A percentile compares a stretch with the other conserved stretches of the same genome.
These are phyloP conservation scores for Lumnitzera littorea DNA, from an alignment of 345 rosid species.

Conservation along the genomic window DNA sequence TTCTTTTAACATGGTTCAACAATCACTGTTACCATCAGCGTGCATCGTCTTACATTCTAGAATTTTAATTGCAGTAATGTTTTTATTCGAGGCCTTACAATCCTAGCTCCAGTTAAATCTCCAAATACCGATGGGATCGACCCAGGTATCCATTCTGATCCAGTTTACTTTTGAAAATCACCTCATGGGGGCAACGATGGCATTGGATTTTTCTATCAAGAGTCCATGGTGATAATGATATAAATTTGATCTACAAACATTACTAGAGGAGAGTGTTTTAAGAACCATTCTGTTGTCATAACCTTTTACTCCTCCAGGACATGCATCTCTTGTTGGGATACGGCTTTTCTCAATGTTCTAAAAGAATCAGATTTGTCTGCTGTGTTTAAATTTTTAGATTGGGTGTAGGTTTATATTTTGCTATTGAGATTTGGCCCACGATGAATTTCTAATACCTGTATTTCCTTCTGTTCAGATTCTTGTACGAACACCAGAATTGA, in stretches of 20 bases:
- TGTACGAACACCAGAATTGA: slow-evolving; percentile 82
- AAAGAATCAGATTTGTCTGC: too few species aligned
- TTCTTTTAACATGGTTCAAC: not conserved
- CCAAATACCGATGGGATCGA: slow-evolving; percentile 24
- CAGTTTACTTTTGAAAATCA: not conserved
- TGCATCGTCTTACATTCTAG: not conserved
- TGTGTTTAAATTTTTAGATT: not conserved
- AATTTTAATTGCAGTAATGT: slow-evolving; percentile 8
- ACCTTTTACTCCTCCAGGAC: too few species aligned
- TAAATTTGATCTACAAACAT: too few species aligned
- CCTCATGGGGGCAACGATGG: not conserved
- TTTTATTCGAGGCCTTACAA: slow-evolving; percentile 12
- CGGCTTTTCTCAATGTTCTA: too few species aligned
- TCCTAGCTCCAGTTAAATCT: slow-evolving; percentile 19
- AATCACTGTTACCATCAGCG: too few species aligned
- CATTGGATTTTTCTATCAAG: too few species aligned
- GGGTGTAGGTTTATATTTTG: not conserved
- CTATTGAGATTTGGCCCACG: not conserved
- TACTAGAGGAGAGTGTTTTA: too few species aligned
- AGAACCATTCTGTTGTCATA: too few species aligned
- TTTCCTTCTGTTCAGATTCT: slow-evolving; percentile 46
- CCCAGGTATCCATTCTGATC: slow-evolving; percentile 7
- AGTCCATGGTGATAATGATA: too few species aligned
- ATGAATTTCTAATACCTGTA: not conserved
- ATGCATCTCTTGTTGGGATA: too few species aligned